Percentiles rank a stretch among this genome's conserved stretches.
phyloP scores from a whole-genome alignment of 495 filamentous ascomycete species.

The Penicillium silybi region DNA sequence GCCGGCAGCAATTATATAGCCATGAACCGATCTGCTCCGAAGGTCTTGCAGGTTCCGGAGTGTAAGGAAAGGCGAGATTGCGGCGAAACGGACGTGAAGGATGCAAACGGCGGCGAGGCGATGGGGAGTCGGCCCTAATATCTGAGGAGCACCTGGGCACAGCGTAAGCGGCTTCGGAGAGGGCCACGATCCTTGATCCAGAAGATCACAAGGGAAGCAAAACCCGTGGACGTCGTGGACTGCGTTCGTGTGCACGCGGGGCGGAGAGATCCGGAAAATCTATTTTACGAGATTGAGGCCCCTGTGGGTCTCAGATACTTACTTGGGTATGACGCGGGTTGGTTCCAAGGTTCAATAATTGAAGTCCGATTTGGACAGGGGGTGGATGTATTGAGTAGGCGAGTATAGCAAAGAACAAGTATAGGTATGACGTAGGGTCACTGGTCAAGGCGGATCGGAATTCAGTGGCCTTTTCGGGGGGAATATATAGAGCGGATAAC shows the following conservation, averaged over 20 bases:
- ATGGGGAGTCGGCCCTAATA: background rate
- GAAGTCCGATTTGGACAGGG: background rate
- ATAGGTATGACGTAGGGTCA: background rate
- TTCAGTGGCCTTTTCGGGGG: background rate
- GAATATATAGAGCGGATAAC: background rate
- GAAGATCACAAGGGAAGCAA: conserved; percentile 1
- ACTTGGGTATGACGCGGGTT: background rate
- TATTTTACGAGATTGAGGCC: conserved; percentile 7
- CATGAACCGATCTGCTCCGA: conserved; percentile 14
- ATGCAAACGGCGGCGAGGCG: conserved; percentile 11
- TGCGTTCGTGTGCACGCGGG: background rate
- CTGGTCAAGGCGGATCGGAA: background rate
- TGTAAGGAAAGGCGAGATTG: conserved; percentile 2
- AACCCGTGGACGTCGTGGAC: background rate
- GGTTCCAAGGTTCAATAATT: background rate
- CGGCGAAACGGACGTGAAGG: conserved; percentile 16
- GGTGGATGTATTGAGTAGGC: too few species aligned
- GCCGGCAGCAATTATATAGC: conserved; percentile 10
- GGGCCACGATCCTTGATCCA: background rate
- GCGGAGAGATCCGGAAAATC: conserved; percentile 8
- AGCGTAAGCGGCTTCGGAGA: background rate
- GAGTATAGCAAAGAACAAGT: too few species aligned
- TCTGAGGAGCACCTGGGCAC: background rate
- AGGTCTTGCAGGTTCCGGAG: background rate
- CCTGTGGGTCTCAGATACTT: background rate